phyloP scores from a whole-genome alignment of 2,329 filamentous ascomycete genomes.

The Xylariales sp. region DNA sequence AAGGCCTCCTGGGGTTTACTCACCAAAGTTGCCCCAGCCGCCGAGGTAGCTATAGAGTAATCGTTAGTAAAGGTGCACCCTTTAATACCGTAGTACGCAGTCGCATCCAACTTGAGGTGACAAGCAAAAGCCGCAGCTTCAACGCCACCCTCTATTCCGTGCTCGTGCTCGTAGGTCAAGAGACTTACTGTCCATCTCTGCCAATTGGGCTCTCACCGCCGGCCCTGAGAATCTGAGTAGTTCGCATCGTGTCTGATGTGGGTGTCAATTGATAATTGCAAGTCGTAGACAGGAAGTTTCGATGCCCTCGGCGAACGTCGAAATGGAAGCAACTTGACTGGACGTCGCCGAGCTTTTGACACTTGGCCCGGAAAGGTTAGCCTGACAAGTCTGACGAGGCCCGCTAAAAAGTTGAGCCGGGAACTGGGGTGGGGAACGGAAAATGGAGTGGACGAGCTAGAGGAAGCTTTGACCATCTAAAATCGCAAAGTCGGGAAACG shows the following conservation, averaged over 20 bases:
- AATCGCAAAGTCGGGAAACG: too few relatives aligned
- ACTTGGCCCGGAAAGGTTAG: background rate
- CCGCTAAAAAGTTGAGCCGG: slow-evolving; percentile 14
- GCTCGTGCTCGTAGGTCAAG: background rate
- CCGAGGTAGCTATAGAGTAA: slow-evolving; percentile 59
- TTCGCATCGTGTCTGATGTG: slow-evolving; percentile 36
- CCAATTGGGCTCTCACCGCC: slow-evolving; percentile 38
- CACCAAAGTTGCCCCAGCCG: slow-evolving; percentile 71
- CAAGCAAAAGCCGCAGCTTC: slow-evolving; percentile 29
- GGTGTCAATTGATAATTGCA: slow-evolving; percentile 23
- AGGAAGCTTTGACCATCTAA: background rate
- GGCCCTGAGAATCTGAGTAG: slow-evolving; percentile 38
- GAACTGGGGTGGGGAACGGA: background rate
- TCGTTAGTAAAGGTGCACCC: slow-evolving; percentile 10
- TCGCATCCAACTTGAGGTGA: background rate
- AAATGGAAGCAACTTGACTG: slow-evolving; percentile 22
- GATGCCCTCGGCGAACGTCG: slow-evolving; percentile 14
- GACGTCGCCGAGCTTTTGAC: slow-evolving; percentile 4
- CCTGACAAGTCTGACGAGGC: background rate
- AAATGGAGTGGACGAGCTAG: too few relatives aligned
- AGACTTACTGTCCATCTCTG: slow-evolving; percentile 39
- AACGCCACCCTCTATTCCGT: background rate
- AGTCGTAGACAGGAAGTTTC: slow-evolving; percentile 17
- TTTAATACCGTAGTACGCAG: background rate
- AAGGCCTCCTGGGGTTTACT: too few relatives aligned